Base-by-base conservation (phyloP, 108 stramenopile genomes). In the Pseudonitzschia multiseries region DNA sequence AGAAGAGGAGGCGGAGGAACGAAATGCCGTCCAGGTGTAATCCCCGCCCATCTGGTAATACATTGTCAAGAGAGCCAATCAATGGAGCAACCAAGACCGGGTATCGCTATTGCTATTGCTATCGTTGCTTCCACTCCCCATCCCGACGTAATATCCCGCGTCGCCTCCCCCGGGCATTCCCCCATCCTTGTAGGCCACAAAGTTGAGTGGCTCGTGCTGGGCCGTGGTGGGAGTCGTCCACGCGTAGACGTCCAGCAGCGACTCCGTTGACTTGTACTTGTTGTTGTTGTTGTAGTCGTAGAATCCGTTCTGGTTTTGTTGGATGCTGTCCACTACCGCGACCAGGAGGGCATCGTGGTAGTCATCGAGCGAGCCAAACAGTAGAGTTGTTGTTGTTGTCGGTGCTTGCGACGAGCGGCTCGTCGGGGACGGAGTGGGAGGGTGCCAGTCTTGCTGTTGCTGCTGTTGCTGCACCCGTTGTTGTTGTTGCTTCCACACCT, bases 171-270 rank as follows among this genome's bases (percentile, higher is more conserved):
- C n/a, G 8, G n/a, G 32, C 12, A 62, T 33, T 14, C 18, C 0
- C n/a, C 61, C 61, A 20, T 62, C 61, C 36, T 40, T 24, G 29
- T 62, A 62, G 33, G 61, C 61, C 0, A 62, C 61, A 40, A 62
- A 62, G 4, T 18, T 8, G n/a, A 62, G 36, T 4, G 61, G 33
- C 32, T 62, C 61, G 36, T 29, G 17, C 29, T 62, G 61, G 0
- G 61, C 14, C 36, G 61, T 62, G 0, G 18, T 20, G n/a, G 32
- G 61, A 20, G 32, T 40, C n/a, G 61, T 62, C 61, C 61, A 62
- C 14, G 36, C 46, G 46, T 48, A 48, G 46, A 10, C 8, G 12
- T 48, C 46, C 17, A 48, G 13, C 36, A 36, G 36, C n/a, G n/a
- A n/a, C n/a, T n/a, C n/a, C n/a, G 6, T 36, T 6, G 36, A 36